phyloP scores from a whole-genome alignment of 129 eudicot genomes.

The Flaveria ramosissima region DNA sequence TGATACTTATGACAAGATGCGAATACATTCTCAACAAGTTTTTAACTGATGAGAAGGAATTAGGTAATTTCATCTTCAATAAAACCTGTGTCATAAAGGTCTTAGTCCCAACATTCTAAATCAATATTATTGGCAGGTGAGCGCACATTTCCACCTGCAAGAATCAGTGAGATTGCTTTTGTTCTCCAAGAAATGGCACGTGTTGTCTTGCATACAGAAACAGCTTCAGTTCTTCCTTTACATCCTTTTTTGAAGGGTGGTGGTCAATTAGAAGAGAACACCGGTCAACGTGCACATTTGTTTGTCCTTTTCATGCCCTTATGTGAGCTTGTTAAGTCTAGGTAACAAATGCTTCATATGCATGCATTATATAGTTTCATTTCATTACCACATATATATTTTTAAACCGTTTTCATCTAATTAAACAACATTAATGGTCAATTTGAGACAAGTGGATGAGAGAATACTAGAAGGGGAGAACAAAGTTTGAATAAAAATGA shows the following conservation, averaged over 20 bases:
- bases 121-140: conserved; percentile 55
- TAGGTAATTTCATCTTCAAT: conserved; percentile 52
- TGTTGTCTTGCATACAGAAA: conserved; percentile 66
- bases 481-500: background rate
- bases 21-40: conserved; percentile 77
- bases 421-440: background rate
- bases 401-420: background rate
- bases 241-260: conserved; percentile 59
- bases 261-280: conserved; percentile 47
- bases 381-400: background rate
- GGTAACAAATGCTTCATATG: conserved; percentile 47
- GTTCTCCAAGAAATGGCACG: conserved; percentile 86
- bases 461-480: background rate
- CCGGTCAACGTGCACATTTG: conserved; percentile 64
- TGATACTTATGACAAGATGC: conserved; percentile 75
- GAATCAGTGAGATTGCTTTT: conserved; percentile 79
- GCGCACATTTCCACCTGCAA: conserved; percentile 70
- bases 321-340: conserved; percentile 84
- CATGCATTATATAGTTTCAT: background rate
- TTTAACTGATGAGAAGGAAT: conserved; percentile 69
- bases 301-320: conserved; percentile 76
- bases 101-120: background rate
- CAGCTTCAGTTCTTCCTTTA: conserved; percentile 73
- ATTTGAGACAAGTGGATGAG: background rate
- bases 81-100: conserved; percentile 3